phyloP scores from a whole-genome alignment of 2,329 filamentous ascomycete species.

The Metarhizium anisopliae region DNA sequence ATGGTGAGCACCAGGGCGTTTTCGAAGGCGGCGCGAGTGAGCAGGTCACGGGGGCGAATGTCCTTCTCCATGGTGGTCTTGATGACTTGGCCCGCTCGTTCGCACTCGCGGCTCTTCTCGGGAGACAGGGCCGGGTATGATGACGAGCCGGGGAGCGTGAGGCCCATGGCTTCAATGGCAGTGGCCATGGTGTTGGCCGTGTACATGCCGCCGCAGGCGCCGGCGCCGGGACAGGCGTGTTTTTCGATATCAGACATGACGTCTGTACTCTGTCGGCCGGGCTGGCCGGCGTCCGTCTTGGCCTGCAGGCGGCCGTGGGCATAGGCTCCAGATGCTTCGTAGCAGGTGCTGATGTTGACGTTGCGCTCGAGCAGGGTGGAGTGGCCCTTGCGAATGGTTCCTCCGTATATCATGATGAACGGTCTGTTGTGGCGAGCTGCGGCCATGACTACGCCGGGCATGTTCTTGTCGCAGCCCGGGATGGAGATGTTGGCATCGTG shows the following conservation, averaged over 20 bases:
- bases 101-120: constrained; percentile 79
- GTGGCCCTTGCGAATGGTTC: constrained; percentile 82
- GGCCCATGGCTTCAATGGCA: constrained; percentile 81
- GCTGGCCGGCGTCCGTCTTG: constrained; percentile 49
- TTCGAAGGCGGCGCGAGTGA: constrained; percentile 75
- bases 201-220: constrained; percentile 78
- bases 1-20: constrained; percentile 87
- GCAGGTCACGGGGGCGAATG: constrained; percentile 69
- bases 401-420: constrained; percentile 92
- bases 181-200: constrained; percentile 90
- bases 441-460: constrained; percentile 88
- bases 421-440: constrained; percentile 87
- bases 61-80: constrained; percentile 71
- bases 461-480: constrained; percentile 95
- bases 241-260: constrained; percentile 77
- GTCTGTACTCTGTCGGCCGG: constrained; percentile 61
- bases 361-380: constrained; percentile 64
- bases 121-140: constrained; percentile 74
- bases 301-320: constrained; percentile 70
- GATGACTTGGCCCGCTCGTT: constrained; percentile 71
- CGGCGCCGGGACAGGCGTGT: constrained; percentile 56
- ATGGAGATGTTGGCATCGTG: constrained; percentile 92
- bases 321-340: constrained; percentile 79
- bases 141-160: constrained; percentile 74
- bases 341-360: constrained; percentile 84